Conservation (phyloP, 257 asterid genomes). For the Oldenlandia corymbosa region DNA sequence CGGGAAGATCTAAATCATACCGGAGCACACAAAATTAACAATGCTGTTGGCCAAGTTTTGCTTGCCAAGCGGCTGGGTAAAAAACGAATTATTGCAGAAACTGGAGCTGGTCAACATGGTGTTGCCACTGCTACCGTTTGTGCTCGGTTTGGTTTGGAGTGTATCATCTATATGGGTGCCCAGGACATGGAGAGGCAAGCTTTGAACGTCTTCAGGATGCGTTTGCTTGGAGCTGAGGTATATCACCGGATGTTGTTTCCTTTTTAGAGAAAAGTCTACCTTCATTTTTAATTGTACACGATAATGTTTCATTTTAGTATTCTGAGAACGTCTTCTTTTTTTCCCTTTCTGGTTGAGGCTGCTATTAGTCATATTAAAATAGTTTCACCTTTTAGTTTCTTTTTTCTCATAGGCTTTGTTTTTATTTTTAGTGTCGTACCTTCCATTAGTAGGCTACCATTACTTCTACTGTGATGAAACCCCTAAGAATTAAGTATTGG, state of each 20-base stretch:
- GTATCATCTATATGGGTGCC: slow-evolving; percentile 92
- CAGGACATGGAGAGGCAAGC: slow-evolving; percentile 98
- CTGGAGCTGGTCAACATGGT: slow-evolving; percentile 99
- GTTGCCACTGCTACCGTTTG: slow-evolving; percentile 97
- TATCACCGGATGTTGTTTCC: slow-evolving; percentile 20
- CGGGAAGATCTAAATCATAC: slow-evolving; percentile 97
- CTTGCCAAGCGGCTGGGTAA: slow-evolving; percentile 91
- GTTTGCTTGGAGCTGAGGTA: slow-evolving; percentile 97
- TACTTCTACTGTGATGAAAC: not conserved
- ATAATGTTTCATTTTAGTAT: not conserved
- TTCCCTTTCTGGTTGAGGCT: not conserved
- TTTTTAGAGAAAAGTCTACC: not conserved
- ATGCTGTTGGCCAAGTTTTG: slow-evolving; percentile 86
- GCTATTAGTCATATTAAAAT: not conserved
- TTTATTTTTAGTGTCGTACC: not conserved
- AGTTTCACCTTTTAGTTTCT: not conserved
- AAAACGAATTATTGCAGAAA: slow-evolving; percentile 87
- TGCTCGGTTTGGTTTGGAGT: slow-evolving; percentile 86
- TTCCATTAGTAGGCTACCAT: not conserved
- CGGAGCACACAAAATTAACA: slow-evolving; percentile 95
- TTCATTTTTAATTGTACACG: not conserved
- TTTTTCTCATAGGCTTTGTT: not conserved
- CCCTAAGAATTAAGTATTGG: not conserved
- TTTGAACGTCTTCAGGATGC: slow-evolving; percentile 89
- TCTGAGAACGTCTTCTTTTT: not conserved